phyloP scores from a whole-genome alignment of 108 stramenopile genomes.

The Pseudonitzschia multistriata region DNA sequence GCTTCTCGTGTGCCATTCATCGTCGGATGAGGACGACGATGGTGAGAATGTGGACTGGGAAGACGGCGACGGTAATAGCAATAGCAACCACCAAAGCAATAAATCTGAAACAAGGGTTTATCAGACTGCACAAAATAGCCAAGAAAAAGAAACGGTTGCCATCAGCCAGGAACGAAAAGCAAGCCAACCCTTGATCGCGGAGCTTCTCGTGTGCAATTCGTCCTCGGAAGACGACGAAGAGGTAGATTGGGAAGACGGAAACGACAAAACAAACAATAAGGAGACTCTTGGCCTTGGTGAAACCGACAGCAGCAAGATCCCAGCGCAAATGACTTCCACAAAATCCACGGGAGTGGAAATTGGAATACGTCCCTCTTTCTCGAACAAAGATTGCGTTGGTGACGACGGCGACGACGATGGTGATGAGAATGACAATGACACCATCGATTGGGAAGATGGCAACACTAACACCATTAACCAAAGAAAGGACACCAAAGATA shows the following conservation, averaged over 20 bases:
- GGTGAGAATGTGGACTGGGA: neutral
- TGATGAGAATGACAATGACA: neutral
- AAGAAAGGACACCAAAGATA: neutral
- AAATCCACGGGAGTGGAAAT: neutral
- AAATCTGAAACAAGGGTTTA: too few relatives aligned
- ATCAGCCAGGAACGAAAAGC: neutral
- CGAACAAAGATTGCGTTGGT: neutral
- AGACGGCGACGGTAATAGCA: neutral
- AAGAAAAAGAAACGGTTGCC: too few relatives aligned
- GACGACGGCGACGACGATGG: neutral
- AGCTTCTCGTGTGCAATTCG: too few relatives aligned
- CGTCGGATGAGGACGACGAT: slow-evolving; percentile 15
- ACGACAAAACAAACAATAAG: too few relatives aligned
- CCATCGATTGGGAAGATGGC: neutral
- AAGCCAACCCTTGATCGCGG: neutral
- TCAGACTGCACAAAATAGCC: too few relatives aligned
- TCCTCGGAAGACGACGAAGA: too few relatives aligned
- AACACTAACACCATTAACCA: neutral
- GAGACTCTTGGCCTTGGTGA: neutral
- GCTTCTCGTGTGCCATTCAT: neutral
- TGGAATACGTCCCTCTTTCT: neutral
- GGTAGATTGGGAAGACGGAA: neutral
- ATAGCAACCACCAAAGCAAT: slow-evolving; percentile 11
- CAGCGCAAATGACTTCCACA: neutral
- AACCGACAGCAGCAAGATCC: too few relatives aligned